phyloP scores from a whole-genome alignment of 148 eudicot genomes.

The Chenopodium berlandieri region DNA sequence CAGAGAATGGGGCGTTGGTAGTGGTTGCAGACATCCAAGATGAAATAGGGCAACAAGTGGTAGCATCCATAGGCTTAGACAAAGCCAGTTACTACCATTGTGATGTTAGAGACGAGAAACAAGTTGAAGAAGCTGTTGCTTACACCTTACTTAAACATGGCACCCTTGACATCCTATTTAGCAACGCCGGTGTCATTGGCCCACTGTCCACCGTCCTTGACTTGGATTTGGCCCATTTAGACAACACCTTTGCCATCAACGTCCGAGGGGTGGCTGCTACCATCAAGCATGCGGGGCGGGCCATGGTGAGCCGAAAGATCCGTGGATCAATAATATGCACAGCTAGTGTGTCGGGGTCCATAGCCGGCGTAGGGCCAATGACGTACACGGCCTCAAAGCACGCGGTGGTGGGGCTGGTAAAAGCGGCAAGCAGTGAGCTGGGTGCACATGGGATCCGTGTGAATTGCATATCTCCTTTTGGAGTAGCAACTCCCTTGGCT shows the following conservation, averaged over 20 bases:
- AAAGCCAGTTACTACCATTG: slow-evolving; percentile 47
- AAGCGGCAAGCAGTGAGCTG: slow-evolving; percentile 62
- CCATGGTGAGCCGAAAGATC: slow-evolving; percentile 47
- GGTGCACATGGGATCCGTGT: slow-evolving; percentile 74
- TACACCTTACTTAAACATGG: slow-evolving; percentile 41
- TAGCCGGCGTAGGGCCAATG: slow-evolving; percentile 61
- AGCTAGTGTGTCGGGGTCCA: slow-evolving; percentile 44
- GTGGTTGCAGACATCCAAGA: slow-evolving; percentile 60
- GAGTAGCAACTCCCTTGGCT: slow-evolving; percentile 69
- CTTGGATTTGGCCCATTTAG: slow-evolving; percentile 43
- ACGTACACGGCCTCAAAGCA: slow-evolving; percentile 66
- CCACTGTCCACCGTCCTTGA: slow-evolving; percentile 44
- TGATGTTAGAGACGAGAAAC: slow-evolving; percentile 54
- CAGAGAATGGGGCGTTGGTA: slow-evolving; percentile 38
- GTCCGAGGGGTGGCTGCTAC: slow-evolving; percentile 58
- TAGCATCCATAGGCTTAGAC: slow-evolving; percentile 26
- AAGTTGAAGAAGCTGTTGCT: slow-evolving; percentile 41
- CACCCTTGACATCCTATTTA: slow-evolving; percentile 47
- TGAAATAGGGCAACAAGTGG: slow-evolving; percentile 38
- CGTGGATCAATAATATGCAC: slow-evolving; percentile 71
- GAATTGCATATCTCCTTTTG: slow-evolving; percentile 72
- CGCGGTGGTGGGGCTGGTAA: slow-evolving; percentile 66
- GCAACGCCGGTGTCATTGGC: slow-evolving; percentile 67
- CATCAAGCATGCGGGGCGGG: slow-evolving; percentile 57
- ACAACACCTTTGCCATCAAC: slow-evolving; percentile 49